phyloP scores from a whole-genome alignment of 148 eudicot species.

The Silene uniflora region DNA sequence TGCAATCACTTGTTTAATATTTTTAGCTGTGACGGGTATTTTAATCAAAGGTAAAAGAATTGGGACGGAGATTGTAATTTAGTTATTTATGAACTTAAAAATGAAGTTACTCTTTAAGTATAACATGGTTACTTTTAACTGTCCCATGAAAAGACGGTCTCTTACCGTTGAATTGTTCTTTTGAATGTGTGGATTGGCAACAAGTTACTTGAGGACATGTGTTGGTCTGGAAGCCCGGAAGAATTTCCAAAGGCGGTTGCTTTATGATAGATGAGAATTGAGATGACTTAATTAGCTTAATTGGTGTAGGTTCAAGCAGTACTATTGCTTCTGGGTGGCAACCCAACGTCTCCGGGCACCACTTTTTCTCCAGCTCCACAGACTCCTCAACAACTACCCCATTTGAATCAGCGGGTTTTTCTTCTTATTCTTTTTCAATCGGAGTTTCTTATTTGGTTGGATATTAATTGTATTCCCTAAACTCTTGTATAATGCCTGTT shows the following conservation, averaged over 20 bases:
- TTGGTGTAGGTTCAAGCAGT: constrained; percentile 65
- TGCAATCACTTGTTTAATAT: too few species aligned
- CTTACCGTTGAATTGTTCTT: too few species aligned
- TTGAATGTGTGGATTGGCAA: too few species aligned
- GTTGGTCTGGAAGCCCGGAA: neutral
- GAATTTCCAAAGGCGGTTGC: neutral
- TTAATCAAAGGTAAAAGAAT: too few species aligned
- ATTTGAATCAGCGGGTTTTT: constrained; percentile 53
- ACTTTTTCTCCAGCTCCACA: constrained; percentile 52
- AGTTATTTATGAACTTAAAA: too few species aligned
- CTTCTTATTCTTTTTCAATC: neutral
- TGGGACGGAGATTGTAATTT: too few species aligned
- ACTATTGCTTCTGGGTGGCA: constrained; percentile 56
- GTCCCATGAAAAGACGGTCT: too few species aligned
- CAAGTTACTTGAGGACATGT: too few species aligned
- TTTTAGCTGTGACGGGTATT: too few species aligned
- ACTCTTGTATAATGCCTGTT: constrained; percentile 10
- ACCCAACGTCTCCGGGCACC: constrained; percentile 46
- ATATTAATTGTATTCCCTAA: neutral
- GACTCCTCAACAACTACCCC: constrained; percentile 33
- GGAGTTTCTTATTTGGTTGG: neutral
- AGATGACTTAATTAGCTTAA: neutral
- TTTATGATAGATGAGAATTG: neutral
- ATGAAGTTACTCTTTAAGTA: too few species aligned
- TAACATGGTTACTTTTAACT: too few species aligned